Base-by-base conservation (phyloP, 805 yeast species). In the Barnettozyma pratensis region DNA sequence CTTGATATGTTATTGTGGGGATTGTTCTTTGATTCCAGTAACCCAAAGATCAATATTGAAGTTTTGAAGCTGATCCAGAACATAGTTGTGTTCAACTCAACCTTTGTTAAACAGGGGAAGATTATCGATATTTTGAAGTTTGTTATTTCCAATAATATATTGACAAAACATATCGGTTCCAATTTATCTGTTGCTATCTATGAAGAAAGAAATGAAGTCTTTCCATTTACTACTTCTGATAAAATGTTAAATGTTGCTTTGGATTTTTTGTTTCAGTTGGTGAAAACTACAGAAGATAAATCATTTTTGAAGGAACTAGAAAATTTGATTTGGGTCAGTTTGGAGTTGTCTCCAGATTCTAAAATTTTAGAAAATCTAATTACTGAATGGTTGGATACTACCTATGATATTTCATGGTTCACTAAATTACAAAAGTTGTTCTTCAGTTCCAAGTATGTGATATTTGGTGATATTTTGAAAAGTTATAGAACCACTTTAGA, bases 311-410 rank as follows among this genome's bases (percentile, higher is more conserved):
- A 67, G 11, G 74, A 72, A 2, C 60, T 81, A 6, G 81, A 80
- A 38, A 73, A 69, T 39, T 68, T 77, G 29, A 66, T 84, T 6
- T 87, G 94, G 94, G 68, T 80, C 7, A 78, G 72, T 35, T 74
- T 69, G 53, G 81, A 73, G 66, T 67, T 60, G 10, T 62, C 65
- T 11, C 79, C 81, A 4, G 51, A 64, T 3, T 76, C 80, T 39
- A 54, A 53, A 1, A 73, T 71, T 7, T 60, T 85, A 19, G 61
- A 69, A 30, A 63, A 66, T 4, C 67, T 85, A 42, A 70, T 87
- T 10, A 62, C 59, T 12, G 74, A 78, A 14, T 87, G 94, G 92
- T 63, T 86, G 41, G 79, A 77, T 14, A 72, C 77, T 27, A 73
- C 76, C 3, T 67, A 62, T 5, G 71, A 68, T 31, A 53, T 69